phyloP scores from a whole-genome alignment of 2,329 filamentous ascomycete species.

The Dryadomyces sulphureus region DNA sequence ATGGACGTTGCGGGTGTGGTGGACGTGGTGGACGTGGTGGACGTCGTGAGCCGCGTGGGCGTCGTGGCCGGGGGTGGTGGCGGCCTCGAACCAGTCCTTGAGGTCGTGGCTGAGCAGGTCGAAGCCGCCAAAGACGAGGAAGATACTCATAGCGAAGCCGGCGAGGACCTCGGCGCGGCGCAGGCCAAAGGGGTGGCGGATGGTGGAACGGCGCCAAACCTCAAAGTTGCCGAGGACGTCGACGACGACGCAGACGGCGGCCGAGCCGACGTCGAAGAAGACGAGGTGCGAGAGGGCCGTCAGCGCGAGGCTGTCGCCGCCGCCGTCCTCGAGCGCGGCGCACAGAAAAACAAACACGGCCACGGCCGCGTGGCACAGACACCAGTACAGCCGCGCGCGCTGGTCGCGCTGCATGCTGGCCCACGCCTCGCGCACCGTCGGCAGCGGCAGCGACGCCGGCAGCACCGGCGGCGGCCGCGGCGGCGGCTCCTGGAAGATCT shows the following conservation, averaged over 20 bases:
- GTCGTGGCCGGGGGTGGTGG: constrained; percentile 28
- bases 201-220: constrained; percentile 85
- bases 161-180: constrained; percentile 88
- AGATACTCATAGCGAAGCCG: constrained; percentile 90
- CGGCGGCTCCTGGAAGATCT: constrained; percentile 90
- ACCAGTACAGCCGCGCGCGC: constrained; percentile 73
- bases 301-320: constrained; percentile 76
- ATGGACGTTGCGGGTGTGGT: constrained; percentile 43
- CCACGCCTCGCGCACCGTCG: constrained; percentile 77
- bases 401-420: constrained; percentile 83
- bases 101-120: constrained; percentile 89
- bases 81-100: constrained; percentile 70
- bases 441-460: constrained; percentile 81
- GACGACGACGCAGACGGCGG: constrained; percentile 78
- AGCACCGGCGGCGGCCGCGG: constrained; percentile 74
- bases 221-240: constrained; percentile 95
- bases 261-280: constrained; percentile 88
- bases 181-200: constrained; percentile 86
- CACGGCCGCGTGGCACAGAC: constrained; percentile 70
- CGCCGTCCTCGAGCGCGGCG: constrained; percentile 29
- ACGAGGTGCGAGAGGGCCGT: constrained; percentile 87
- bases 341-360: constrained; percentile 77
- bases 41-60: constrained; percentile 22
- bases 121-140: constrained; percentile 93
- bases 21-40: neutral